Conservation (phyloP, 2,329 filamentous ascomycete species). For the Aurifilum marmelostoma region DNA sequence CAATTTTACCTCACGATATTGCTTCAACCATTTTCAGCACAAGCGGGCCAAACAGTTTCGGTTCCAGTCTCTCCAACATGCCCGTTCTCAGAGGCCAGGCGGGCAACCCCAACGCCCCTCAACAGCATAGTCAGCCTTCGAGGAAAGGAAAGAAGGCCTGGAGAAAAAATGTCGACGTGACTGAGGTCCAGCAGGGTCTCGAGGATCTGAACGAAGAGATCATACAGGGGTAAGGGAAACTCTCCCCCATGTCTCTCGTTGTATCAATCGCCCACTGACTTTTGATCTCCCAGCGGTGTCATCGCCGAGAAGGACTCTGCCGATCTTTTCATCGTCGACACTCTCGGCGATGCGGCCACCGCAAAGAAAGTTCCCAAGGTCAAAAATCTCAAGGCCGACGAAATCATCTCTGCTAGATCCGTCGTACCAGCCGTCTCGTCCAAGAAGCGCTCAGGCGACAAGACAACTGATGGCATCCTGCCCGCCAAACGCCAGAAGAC, state of each 20-base stretch:
- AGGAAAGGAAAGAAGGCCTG: constrained; percentile 98
- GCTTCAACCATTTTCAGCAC: background rate
- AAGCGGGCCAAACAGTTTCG: background rate
- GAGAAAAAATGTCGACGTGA: constrained; percentile 96
- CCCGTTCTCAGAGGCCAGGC: constrained; percentile 54
- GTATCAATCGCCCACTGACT: background rate
- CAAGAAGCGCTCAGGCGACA: constrained; percentile 74
- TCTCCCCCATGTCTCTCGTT: no score
- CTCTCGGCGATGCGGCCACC: constrained; percentile 68
- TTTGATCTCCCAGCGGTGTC: constrained; percentile 61
- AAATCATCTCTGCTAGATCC: constrained; percentile 86
- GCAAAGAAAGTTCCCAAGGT: constrained; percentile 66
- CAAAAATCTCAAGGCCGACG: constrained; percentile 85
- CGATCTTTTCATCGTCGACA: constrained; percentile 85
- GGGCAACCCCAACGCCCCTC: constrained; percentile 62
- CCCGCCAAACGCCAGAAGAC: constrained; percentile 75
- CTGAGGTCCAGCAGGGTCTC: constrained; percentile 81
- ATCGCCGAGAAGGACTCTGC: constrained; percentile 80
- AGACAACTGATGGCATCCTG: constrained; percentile 73
- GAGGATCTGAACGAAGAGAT: constrained; percentile 86
- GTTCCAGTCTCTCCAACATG: constrained; percentile 43
- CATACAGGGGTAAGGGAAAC: constrained; percentile 81
- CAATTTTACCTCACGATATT: background rate
- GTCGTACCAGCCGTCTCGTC: constrained; percentile 76
- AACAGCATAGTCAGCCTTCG: constrained; percentile 84